These are phyloP conservation scores for Murraya koenigii DNA, from an alignment of 345 rosid species.

Conservation along the genomic window DNA sequence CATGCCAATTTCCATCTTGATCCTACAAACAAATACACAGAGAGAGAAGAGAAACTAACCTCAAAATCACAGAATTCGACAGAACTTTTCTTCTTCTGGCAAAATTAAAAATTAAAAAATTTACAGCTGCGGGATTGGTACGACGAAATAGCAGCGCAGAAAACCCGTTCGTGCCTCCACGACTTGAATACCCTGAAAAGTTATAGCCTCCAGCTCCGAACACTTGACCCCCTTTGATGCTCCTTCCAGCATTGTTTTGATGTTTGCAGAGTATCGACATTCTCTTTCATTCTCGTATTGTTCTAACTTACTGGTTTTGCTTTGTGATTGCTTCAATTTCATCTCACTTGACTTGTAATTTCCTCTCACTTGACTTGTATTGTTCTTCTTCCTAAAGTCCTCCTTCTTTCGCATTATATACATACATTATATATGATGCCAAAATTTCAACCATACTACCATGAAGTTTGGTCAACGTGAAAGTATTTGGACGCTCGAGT, in stretches of 20 bases:
- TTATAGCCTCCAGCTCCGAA: conserved; percentile 11
- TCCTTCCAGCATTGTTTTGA: conserved; percentile 17
- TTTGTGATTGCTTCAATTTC: not conserved
- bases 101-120: not conserved
- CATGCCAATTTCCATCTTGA: conserved; percentile 43
- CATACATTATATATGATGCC: too few species aligned
- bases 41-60: not conserved
- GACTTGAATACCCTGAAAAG: conserved; percentile 24
- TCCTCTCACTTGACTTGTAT: too few species aligned
- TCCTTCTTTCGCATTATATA: too few species aligned
- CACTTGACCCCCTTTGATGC: conserved; percentile 12
- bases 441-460: too few species aligned
- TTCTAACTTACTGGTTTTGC: not conserved
- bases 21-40: conserved; percentile 21
- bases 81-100: too few species aligned
- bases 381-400: too few species aligned
- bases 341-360: too few species aligned
- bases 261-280: not conserved
- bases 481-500: too few species aligned
- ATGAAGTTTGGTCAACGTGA: too few species aligned
- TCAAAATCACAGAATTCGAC: too few species aligned
- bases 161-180: conserved; percentile 27
- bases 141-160: conserved; percentile 33
- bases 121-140: conserved; percentile 31
- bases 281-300: not conserved